Conservation (phyloP, 2,329 filamentous ascomycete genomes). For the Pyrenophora graminea region DNA sequence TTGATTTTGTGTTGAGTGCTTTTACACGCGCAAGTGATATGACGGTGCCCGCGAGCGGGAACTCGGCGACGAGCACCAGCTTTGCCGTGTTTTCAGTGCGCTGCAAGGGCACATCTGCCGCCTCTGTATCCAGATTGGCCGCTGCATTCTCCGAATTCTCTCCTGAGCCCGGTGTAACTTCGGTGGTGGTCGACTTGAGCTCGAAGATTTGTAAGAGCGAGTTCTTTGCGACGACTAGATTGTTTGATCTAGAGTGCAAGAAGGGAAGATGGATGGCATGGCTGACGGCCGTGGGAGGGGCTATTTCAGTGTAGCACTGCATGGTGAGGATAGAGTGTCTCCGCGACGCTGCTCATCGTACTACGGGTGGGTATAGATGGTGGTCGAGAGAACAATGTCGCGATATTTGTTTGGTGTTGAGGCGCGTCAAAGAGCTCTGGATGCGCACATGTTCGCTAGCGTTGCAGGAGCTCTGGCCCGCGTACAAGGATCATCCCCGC, state of each 20-base stretch:
- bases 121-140: conserved; percentile 57
- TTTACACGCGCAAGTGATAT: conserved; percentile 81
- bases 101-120: conserved; percentile 50
- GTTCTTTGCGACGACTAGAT: conserved; percentile 88
- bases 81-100: conserved; percentile 72
- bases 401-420: conserved; percentile 18
- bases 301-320: conserved; percentile 97
- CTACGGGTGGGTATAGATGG: background rate
- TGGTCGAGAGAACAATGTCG: conserved; percentile 7
- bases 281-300: conserved; percentile 91
- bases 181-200: conserved; percentile 68
- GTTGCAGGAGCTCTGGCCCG: conserved; percentile 14
- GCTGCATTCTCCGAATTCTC: conserved; percentile 45
- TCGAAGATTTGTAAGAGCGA: conserved; percentile 92
- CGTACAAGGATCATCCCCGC: conserved; percentile 11
- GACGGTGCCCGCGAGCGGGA: conserved; percentile 79
- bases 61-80: conserved; percentile 83
- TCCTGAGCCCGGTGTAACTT: conserved; percentile 54
- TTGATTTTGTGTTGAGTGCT: conserved; percentile 71
- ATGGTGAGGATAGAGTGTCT: conserved; percentile 54
- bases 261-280: conserved; percentile 83
- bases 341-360: conserved; percentile 23
- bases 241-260: conserved; percentile 72
- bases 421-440: conserved; percentile 26
- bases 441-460: conserved; percentile 7